Conservation (phyloP, 164 flowering plant species). For the Vitis rupestris region DNA sequence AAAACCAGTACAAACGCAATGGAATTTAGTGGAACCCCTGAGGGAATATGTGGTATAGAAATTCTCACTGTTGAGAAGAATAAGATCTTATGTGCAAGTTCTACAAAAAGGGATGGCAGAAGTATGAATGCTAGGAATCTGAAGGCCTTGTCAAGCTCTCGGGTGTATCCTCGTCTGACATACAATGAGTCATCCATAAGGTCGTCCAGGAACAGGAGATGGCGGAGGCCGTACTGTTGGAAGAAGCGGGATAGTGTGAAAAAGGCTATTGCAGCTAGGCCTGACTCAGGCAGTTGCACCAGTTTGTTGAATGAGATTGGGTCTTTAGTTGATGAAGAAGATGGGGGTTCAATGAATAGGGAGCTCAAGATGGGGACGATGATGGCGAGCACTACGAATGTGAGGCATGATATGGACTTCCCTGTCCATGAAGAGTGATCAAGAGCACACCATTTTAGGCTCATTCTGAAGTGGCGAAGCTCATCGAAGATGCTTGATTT, state of each 20-base stretch:
- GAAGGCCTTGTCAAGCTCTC: conserved; percentile 54
- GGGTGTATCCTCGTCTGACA: conserved; percentile 50
- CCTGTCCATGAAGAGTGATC: conserved; percentile 50
- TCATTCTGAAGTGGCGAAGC: conserved; percentile 36
- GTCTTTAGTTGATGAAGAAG: conserved; percentile 10
- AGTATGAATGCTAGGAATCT: conserved; percentile 41
- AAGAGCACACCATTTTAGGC: conserved; percentile 61
- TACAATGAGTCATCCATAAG: conserved; percentile 39
- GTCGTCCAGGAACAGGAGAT: conserved; percentile 67
- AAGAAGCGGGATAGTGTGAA: conserved; percentile 52
- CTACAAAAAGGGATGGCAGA: conserved; percentile 53
- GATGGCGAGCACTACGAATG: conserved; percentile 35
- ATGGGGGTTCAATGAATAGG: conserved; percentile 25
- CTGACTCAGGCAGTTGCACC: conserved; percentile 63
- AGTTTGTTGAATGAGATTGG: conserved; percentile 39
- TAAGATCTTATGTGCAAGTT: conserved; percentile 52
- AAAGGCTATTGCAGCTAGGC: conserved; percentile 47
- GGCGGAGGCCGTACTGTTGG: conserved; percentile 47
- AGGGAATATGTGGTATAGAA: conserved; percentile 15
- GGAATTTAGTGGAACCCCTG: conserved; percentile 29
- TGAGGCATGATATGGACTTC: conserved; percentile 36
- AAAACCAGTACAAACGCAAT: conserved; percentile 39
- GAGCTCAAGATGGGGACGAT: conserved; percentile 35
- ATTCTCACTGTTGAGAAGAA: conserved; percentile 47
- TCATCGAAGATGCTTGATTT: conserved; percentile 41